Conservation (phyloP, 345 rosid genomes). For the Clarkia xantiana region DNA sequence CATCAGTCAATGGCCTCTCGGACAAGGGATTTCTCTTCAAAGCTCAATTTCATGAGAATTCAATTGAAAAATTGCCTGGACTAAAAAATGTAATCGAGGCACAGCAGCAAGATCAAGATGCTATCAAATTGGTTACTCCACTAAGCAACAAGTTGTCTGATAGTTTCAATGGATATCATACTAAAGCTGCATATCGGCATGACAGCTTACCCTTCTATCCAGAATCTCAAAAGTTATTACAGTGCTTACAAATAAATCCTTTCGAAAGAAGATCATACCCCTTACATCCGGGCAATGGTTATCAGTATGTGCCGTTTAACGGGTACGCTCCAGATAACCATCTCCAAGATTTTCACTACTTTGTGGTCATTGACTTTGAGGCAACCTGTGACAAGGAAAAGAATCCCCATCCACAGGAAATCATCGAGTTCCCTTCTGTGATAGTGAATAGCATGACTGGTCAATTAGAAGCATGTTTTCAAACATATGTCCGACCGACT, state of each 20-base stretch:
- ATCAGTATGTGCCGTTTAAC: slow-evolving; percentile 27
- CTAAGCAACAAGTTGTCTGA: slow-evolving; percentile 20
- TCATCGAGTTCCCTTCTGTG: slow-evolving; percentile 38
- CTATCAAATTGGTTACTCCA: slow-evolving; percentile 17
- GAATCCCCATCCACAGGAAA: slow-evolving; percentile 42
- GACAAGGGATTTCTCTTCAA: slow-evolving; percentile 25
- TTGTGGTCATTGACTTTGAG: slow-evolving; percentile 38
- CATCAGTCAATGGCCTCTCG: slow-evolving; percentile 35
- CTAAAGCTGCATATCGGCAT: slow-evolving; percentile 24
- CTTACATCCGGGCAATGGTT: slow-evolving; percentile 24
- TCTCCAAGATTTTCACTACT: slow-evolving; percentile 39
- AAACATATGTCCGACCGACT: slow-evolving; percentile 36
- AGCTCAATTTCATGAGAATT: slow-evolving; percentile 22
- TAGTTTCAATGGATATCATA: slow-evolving; percentile 22
- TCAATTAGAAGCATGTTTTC: slow-evolving; percentile 32
- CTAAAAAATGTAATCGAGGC: slow-evolving; percentile 20
- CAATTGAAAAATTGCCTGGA: slow-evolving; percentile 21
- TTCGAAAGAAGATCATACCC: slow-evolving; percentile 29
- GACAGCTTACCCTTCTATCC: slow-evolving; percentile 26
- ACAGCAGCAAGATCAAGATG: slow-evolving; percentile 19
- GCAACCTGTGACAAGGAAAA: slow-evolving; percentile 35
- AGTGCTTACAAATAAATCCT: slow-evolving; percentile 19
- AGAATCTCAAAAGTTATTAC: slow-evolving; percentile 27
- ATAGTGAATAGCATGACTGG: slow-evolving; percentile 32
- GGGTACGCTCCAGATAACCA: slow-evolving; percentile 23